These are phyloP conservation scores for Neopestalotiopsis sp. DNA, from an alignment of 2,329 filamentous ascomycete species.

Conservation along the genomic window DNA sequence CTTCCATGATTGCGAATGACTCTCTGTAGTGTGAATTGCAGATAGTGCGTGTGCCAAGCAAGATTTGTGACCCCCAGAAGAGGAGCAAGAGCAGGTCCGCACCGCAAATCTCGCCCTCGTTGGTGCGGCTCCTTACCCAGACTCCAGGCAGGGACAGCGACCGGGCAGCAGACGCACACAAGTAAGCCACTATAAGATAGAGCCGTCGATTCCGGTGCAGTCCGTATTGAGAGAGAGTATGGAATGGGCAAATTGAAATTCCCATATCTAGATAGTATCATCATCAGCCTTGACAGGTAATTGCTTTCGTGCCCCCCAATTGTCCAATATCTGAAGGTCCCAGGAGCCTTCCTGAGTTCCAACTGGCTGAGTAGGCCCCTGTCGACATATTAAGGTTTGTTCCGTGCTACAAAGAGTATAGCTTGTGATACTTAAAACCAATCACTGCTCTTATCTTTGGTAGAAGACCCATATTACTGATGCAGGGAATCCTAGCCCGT, in stretches of 20 bases:
- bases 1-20: not conserved
- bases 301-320: not conserved
- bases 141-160: not conserved
- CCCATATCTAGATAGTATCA: not conserved
- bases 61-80: not conserved
- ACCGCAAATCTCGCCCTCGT: not conserved
- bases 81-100: not conserved
- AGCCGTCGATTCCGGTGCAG: not conserved
- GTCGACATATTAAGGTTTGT: slow-evolving; percentile 21
- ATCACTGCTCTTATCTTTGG: not conserved
- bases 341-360: not conserved
- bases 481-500: not conserved
- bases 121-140: not conserved
- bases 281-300: not conserved
- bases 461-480: not conserved
- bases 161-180: not conserved
- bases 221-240: not conserved
- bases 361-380: not conserved
- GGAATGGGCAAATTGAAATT: slow-evolving; percentile 7
- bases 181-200: not conserved
- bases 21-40: not conserved
- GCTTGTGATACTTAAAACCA: not conserved
- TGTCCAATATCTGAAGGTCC: not conserved
- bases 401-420: slow-evolving; percentile 7
- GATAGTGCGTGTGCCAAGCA: not conserved